These are phyloP conservation scores for Globisporangium irregulare DNA, from an alignment of 352 stramenopile genomes.

Conservation along the genomic window DNA sequence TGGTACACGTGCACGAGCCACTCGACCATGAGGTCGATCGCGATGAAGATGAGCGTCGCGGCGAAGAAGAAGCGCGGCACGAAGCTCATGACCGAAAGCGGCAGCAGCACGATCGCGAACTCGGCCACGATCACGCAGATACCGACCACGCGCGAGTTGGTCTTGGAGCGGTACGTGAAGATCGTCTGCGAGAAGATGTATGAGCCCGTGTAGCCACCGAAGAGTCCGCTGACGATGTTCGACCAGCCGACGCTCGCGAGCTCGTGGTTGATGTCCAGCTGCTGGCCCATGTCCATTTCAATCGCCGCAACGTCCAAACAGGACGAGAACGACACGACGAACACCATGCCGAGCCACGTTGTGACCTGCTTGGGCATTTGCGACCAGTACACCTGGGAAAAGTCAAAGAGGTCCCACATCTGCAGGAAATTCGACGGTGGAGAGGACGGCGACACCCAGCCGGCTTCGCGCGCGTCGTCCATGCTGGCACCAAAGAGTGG, in stretches of 20 bases:
- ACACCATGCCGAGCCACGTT: conserved; percentile 94
- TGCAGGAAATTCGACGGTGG: conserved; percentile 56
- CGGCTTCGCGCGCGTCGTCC: conserved; percentile 87
- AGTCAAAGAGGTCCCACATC: conserved; percentile 91
- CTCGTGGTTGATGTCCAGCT: conserved; percentile 96
- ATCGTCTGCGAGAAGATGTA: conserved; percentile 99
- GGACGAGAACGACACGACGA: conserved; percentile 97
- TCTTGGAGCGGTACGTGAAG: conserved; percentile 94
- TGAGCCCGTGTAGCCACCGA: conserved; percentile 96
- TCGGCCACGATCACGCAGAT: conserved; percentile 88
- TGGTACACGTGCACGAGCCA: conserved; percentile 92
- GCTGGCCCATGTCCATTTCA: conserved; percentile 94
- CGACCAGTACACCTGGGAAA: conserved; percentile 89
- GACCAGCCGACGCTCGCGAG: conserved; percentile 92
- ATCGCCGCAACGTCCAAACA: conserved; percentile 97
- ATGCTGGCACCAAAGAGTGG: conserved; percentile 73
- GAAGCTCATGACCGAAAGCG: conserved; percentile 93
- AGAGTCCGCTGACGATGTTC: conserved; percentile 94
- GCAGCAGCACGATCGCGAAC: conserved; percentile 87
- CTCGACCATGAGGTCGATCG: conserved; percentile 95
- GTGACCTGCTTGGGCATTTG: conserved; percentile 87
- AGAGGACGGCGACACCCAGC: conserved; percentile 88
- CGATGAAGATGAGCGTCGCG: conserved; percentile 96
- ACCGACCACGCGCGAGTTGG: conserved; percentile 89
- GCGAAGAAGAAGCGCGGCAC: conserved; percentile 98